These are phyloP conservation scores for Solanum bulbocastanum DNA, from an alignment of 257 asterid species.

Conservation along the genomic window DNA sequence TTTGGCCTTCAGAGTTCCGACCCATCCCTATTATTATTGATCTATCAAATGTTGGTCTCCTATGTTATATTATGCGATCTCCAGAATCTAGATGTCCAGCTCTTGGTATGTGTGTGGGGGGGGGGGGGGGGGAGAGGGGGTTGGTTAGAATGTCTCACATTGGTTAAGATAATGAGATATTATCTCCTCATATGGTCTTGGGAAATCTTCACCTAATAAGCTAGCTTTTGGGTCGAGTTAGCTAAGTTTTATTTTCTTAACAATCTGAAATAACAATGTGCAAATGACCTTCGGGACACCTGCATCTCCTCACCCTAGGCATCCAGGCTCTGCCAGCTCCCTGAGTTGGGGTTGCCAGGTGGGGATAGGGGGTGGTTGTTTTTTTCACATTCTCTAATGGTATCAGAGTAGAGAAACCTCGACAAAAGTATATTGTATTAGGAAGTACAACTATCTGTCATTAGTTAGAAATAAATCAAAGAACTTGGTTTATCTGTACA, in stretches of 20 bases:
- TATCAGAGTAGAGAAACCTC: neutral
- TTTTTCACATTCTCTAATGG: neutral
- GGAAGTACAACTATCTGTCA: neutral
- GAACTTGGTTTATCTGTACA: neutral
- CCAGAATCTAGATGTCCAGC: neutral
- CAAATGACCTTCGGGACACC: neutral
- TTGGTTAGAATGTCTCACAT: neutral
- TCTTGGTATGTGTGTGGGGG: neutral
- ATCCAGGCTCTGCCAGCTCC: neutral
- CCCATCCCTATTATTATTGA: neutral
- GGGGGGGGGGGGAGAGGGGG: neutral
- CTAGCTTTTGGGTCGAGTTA: neutral
- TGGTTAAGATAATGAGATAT: neutral
- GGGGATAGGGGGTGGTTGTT: neutral
- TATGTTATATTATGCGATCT: neutral
- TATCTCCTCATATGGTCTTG: neutral
- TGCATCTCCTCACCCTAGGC: neutral
- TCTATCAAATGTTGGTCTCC: neutral
- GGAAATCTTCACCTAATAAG: neutral
- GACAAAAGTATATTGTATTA: neutral
- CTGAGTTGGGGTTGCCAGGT: neutral
- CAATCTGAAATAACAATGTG: neutral
- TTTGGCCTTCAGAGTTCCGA: neutral
- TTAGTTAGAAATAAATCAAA: neutral
- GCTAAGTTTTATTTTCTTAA: neutral